Base-by-base conservation (phyloP, 176 grass and related monocot genomes). In the Canna indica region DNA sequence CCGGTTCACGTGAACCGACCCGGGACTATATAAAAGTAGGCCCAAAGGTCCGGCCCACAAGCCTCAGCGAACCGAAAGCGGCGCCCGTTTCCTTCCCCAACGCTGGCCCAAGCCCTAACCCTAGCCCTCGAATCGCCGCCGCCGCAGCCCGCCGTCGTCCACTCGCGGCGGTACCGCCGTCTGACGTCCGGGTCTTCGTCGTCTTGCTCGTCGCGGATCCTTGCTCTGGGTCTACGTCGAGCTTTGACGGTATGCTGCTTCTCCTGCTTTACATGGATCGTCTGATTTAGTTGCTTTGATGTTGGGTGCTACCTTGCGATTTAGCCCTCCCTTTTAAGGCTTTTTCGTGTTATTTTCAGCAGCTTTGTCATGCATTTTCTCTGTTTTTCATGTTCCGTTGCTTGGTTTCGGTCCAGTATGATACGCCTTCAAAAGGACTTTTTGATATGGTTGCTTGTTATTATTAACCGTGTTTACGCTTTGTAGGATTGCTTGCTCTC, bases 31-130 rank as follows among this genome's bases (percentile, higher is more conserved):
- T 28, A 28, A 69, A 46, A 69, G 3, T 30, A 68, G 67, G 67
- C 34, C 68, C 45, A 70, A 25, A 16, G 42, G 27, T 70, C 39
- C 17, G 68, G 68, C 68, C 68, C 68, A 50, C 11, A 20, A 70
- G 25, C 41, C 15, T 47, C 25, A 26, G 24, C 67, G 13, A 47
- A 42, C 14, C 41, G 26, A 46, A 13, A 24, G 25, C 41, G 26
- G 26, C 28, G 25, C 34, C 68, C 42, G 24, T 15, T 6, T 46
- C 68, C 9, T 70, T 28, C 6, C 26, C 42, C 29, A 20, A 6
- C 24, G 42, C 42, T 20, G 68, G 68, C 68, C 68, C 68, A 70
- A 70, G 50, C 38, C 68, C 68, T 47, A 70, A 15, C 2, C 68
- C 68, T 48, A 4, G 2, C 64, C 25, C 68, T 2, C 16, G 15